A percentile compares a stretch with the other conserved stretches of the same genome.
Conservation (phyloP, 2,329 filamentous ascomycete genomes). For the Colletotrichum sp. region DNA sequence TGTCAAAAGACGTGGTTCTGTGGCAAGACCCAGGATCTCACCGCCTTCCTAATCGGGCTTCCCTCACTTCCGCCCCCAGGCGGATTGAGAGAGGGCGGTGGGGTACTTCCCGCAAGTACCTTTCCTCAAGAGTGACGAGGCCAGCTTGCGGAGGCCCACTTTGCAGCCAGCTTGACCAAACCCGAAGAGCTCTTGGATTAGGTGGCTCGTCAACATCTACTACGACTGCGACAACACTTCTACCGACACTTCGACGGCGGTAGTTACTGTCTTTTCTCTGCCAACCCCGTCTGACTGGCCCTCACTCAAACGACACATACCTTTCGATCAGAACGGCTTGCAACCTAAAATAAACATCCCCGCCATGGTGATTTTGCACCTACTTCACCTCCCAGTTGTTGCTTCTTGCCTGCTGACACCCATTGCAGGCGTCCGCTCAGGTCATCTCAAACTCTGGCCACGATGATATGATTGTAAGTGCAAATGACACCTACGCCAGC, state of each 20-base stretch:
- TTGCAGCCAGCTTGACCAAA: neutral
- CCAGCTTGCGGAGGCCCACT: neutral
- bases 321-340: neutral
- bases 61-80: too few relatives aligned
- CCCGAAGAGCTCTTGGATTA: neutral
- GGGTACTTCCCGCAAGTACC: neutral
- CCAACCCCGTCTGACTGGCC: neutral
- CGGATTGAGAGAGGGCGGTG: too few relatives aligned
- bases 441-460: slow-evolving; percentile 63
- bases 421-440: slow-evolving; percentile 37
- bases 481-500: neutral
- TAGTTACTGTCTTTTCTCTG: neutral
- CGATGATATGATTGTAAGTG: slow-evolving; percentile 99
- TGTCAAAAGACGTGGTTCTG: neutral
- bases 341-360: neutral
- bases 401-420: neutral
- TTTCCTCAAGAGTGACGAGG: neutral
- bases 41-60: neutral
- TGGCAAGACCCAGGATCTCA: neutral
- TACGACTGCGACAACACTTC: neutral
- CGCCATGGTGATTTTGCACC: neutral
- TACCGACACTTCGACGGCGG: neutral
- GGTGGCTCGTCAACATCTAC: neutral
- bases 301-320: neutral
- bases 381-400: neutral